Base-by-base conservation (phyloP, 2,329 filamentous ascomycete species). In the Neobulgaria alba region DNA sequence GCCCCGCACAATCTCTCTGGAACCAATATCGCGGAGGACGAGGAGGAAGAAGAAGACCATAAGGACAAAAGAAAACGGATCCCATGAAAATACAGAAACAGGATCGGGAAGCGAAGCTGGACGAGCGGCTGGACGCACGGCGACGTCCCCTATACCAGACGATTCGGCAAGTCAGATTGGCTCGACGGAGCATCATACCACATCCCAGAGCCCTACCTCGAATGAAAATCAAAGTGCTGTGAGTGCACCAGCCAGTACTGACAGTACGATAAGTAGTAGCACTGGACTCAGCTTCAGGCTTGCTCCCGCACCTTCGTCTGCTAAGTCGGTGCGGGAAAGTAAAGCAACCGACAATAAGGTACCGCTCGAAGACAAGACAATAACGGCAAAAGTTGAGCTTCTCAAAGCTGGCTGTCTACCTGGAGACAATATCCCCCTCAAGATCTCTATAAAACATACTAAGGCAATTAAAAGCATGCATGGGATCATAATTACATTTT, bases 401-500 rank as follows among this genome's bases (percentile, higher is more conserved):
- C 67, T 85, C 21, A 85, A 82, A 57, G 83, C 85, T 10, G 92
- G 89, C 14, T 93, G 83, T 57, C 68, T 96, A 10, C 81, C 88
- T 0, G 92, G 92, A 12, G 92, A 96, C 53, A 76, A 75, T 17
- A 70, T 96, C 32, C 79, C 85, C 0, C 73, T 96, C 39, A 82
- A 77, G 54, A 80, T 96, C 38, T 79, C 75, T 1, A 80, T 98
- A 45, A 82, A 87, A 49, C 92, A 96, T 59, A 90, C 83, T 45
- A 94, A 93, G 61, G 75, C 80, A 43, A 77, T 96, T 56, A 87
- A 90, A 65, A 96, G 88, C 59, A 73, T 95, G 64, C 85, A 90
- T 52, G 90, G 92, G 5, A 83, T 96, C 35, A 92, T 96, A 46
- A 78, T 95, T 33, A 96, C 92, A 2, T 68, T 98, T 7, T 95